phyloP scores from a whole-genome alignment of 2,329 filamentous ascomycete genomes.

The Lasiodiplodia theobromae region DNA sequence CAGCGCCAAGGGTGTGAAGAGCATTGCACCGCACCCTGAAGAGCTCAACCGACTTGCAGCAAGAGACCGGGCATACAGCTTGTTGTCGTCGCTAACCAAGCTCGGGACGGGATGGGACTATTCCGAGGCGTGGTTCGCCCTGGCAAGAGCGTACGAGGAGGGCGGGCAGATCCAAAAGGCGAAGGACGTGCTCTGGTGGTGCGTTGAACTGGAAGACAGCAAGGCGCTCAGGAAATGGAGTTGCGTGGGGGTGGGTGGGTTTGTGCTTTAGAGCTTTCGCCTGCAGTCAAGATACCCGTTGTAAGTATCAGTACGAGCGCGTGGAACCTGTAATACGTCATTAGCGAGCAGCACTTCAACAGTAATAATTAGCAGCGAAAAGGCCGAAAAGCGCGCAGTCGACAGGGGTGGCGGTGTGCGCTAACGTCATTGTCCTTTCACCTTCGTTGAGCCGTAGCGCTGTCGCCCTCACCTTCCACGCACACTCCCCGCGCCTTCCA shows the following conservation, averaged over 20 bases:
- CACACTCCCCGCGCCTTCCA: background rate
- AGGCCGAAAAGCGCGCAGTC: background rate
- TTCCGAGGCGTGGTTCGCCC: conserved; percentile 89
- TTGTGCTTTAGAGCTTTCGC: conserved; percentile 25
- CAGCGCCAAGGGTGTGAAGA: background rate
- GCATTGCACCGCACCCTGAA: conserved; percentile 59
- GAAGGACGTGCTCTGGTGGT: conserved; percentile 96
- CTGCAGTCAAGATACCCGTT: conserved; percentile 28
- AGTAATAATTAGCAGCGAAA: background rate
- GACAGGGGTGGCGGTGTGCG: background rate
- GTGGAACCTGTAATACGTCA: conserved; percentile 23
- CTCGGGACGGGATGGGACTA: conserved; percentile 88
- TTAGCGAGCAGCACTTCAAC: conserved; percentile 11
- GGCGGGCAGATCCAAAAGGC: conserved; percentile 86
- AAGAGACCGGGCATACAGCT: conserved; percentile 84
- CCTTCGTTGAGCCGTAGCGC: background rate
- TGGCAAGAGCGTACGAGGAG: conserved; percentile 87
- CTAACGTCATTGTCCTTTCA: conserved; percentile 2
- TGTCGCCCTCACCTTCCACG: background rate
- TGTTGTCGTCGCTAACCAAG: conserved; percentile 84
- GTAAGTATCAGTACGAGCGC: conserved; percentile 27
- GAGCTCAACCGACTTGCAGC: conserved; percentile 85
- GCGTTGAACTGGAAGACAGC: conserved; percentile 90
- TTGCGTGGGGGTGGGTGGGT: conserved; percentile 57
- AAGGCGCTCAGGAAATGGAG: conserved; percentile 81